phyloP scores from a whole-genome alignment of 257 asterid species.

The Solanum raphanifolium region DNA sequence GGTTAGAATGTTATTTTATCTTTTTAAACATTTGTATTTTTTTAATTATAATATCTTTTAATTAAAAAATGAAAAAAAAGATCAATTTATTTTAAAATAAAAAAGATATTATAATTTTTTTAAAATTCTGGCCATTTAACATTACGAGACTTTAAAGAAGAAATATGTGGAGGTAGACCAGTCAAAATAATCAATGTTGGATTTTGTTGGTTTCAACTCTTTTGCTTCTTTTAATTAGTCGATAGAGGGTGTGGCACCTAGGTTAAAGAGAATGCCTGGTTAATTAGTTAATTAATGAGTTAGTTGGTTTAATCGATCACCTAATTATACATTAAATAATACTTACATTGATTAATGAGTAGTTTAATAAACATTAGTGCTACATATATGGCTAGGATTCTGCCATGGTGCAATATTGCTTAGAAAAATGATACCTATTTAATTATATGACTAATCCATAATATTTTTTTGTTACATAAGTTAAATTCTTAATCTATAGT shows the following conservation, averaged over 20 bases:
- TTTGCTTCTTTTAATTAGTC: not conserved
- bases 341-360: not conserved
- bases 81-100: too few species aligned
- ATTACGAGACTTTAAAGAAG: too few species aligned
- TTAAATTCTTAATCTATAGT: not conserved
- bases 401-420: constrained; percentile 43
- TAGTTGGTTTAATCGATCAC: not conserved
- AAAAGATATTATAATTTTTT: too few species aligned
- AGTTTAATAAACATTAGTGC: constrained; percentile 3
- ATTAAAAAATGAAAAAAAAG: too few species aligned
- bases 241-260: constrained; percentile 29
- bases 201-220: too few species aligned
- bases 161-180: too few species aligned
- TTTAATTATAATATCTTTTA: too few species aligned
- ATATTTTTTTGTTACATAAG: not conserved
- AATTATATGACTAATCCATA: not conserved
- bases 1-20: too few species aligned
- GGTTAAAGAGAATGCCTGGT: constrained; percentile 13
- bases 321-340: not conserved
- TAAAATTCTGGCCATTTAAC: too few species aligned
- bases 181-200: too few species aligned
- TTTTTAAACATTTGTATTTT: too few species aligned
- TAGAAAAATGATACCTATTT: constrained; percentile 11
- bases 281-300: not conserved
- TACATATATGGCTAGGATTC: constrained; percentile 30